phyloP scores from a whole-genome alignment of 441 rosid genomes.

The Eutrema salsugineum region DNA sequence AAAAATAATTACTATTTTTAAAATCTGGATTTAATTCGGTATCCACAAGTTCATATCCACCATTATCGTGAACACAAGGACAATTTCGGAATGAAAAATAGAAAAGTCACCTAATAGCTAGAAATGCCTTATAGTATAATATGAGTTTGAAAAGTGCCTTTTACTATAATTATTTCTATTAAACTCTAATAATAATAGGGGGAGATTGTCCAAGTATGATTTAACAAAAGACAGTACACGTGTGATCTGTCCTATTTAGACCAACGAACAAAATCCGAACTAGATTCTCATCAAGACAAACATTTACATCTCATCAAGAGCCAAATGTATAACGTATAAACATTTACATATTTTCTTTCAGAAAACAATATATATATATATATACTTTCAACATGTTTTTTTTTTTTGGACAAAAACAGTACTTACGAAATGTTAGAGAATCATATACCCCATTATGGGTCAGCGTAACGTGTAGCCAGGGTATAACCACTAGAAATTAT shows the following conservation, averaged over 20 bases:
- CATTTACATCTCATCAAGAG: no score
- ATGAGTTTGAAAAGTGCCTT: no score
- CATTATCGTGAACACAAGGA: no score
- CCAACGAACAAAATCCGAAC: slow-evolving; percentile 24
- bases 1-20: no score
- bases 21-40: no score
- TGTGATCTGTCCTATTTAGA: slow-evolving; percentile 9
- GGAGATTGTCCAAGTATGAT: slow-evolving; percentile 10
- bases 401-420: no score
- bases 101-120: no score
- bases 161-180: no score
- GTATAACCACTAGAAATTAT: slow-evolving; percentile 21
- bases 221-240: slow-evolving; percentile 18
- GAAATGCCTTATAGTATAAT: no score
- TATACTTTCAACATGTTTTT: neutral
- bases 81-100: no score
- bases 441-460: slow-evolving; percentile 32
- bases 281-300: slow-evolving; percentile 14
- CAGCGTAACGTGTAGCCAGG: slow-evolving; percentile 21
- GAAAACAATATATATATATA: neutral
- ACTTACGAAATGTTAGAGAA: slow-evolving; percentile 21
- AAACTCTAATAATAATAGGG: neutral
- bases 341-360: neutral
- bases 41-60: no score
- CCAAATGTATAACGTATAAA: slow-evolving; percentile 20